Conservation (phyloP, 108 stramenopile species). For the Cyclotella cryptica region DNA sequence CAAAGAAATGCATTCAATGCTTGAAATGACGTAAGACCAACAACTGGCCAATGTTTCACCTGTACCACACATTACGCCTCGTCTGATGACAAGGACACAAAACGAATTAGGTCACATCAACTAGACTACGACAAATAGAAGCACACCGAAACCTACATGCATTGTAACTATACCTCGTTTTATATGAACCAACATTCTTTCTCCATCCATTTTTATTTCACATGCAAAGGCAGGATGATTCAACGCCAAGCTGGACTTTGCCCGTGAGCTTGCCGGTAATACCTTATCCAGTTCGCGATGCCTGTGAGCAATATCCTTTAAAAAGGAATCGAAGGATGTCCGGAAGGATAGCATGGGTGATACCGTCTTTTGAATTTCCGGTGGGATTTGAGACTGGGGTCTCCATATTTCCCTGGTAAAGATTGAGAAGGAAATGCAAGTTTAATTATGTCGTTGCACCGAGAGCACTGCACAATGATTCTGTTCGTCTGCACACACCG, state of each 20-base stretch:
- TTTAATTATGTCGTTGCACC: no score
- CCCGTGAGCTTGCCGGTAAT: constrained; percentile 34
- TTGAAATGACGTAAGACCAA: no score
- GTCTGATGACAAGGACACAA: constrained; percentile 23
- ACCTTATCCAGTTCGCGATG: constrained; percentile 50
- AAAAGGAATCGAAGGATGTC: constrained; percentile 66
- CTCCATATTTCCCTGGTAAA: constrained; percentile 33
- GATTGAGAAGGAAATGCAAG: neutral
- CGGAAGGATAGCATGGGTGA: constrained; percentile 77
- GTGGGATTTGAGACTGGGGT: constrained; percentile 41
- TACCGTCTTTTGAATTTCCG: constrained; percentile 66
- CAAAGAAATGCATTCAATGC: no score
- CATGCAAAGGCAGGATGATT: constrained; percentile 77
- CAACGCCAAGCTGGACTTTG: constrained; percentile 59
- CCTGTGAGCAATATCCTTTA: constrained; percentile 52
- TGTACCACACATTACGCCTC: constrained; percentile 49
- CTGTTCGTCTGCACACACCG: constrained; percentile 24
- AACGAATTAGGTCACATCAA: no score
- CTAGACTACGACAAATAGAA: no score
- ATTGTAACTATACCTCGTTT: constrained; percentile 67
- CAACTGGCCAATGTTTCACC: no score
- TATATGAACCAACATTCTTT: constrained; percentile 76
- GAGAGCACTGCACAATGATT: neutral
- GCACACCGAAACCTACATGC: constrained; percentile 34
- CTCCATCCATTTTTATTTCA: constrained; percentile 90